Base-by-base conservation (phyloP, 2,329 filamentous ascomycete species). In the Claviceps fusiformis region DNA sequence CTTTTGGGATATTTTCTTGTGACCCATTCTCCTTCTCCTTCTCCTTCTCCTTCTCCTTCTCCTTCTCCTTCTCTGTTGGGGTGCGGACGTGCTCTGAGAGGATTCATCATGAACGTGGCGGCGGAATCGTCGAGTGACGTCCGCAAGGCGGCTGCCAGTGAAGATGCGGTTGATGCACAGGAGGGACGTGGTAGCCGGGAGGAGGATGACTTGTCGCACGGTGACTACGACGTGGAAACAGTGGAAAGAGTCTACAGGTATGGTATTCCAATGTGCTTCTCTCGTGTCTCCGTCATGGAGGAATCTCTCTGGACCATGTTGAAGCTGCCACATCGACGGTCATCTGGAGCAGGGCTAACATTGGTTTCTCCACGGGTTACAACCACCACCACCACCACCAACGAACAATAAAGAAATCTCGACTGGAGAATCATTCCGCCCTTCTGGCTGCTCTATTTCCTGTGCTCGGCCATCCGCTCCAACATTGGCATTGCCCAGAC, bases 401-500 rank as follows among this genome's bases (percentile, higher is more conserved):
- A n/a, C n/a, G n/a, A n/a, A n/a, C n/a, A n/a, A n/a, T n/a, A n/a
- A 49, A 75, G 71, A 60, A 81, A 80, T 64, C 72, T 82, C 50
- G 80, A 83, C 64, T 65, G 68, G 31, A 77, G 80, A 61, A 82
- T 83, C 63, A 82, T 83, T 59, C 80, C 80, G 60, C 74, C 90
- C 35, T 92, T 95, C 70, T 95, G 90, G 90, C 69, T 85, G 17
- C 78, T 95, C 17, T 95, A 95, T 73, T 95, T 95, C 67, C 79
- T 95, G 60, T 93, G 89, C 75, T 93, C 89, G 0, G 90, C 89
- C 58, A 93, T 95, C 64, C 84, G 89, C 53, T 93, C 89, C 63
- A 95, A 95, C 70, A 88, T 95, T 60, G 89, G 89, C 58, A 83
- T 95, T 61, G 87, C 90, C n/a, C 89, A 95, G 72, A 95, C 90